phyloP scores from a whole-genome alignment of 2,329 filamentous ascomycete genomes.

The Paecilomyces fulvus region DNA sequence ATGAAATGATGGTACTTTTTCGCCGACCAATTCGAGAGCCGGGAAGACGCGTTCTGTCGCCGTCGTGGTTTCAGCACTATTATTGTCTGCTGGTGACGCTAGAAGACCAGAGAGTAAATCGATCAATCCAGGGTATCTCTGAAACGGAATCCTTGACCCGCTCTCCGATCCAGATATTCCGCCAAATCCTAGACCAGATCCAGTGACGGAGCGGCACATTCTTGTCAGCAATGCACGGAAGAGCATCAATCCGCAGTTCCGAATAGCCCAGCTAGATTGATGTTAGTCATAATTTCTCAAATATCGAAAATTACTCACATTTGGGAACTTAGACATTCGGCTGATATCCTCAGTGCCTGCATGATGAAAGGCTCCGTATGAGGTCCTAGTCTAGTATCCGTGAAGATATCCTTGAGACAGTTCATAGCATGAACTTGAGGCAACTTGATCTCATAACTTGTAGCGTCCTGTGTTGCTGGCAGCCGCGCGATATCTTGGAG shows the following conservation, averaged over 20 bases:
- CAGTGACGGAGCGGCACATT: slow-evolving; percentile 35
- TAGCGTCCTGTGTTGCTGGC: slow-evolving; percentile 19
- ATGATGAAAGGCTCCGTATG: slow-evolving; percentile 67
- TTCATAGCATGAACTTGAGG: slow-evolving; percentile 94
- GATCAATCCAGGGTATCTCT: slow-evolving; percentile 32
- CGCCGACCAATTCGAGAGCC: slow-evolving; percentile 37
- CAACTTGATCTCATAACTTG: slow-evolving; percentile 46
- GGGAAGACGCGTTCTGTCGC: slow-evolving; percentile 38
- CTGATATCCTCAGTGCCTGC: slow-evolving; percentile 68
- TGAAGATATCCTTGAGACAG: slow-evolving; percentile 85
- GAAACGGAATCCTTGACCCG: slow-evolving; percentile 31
- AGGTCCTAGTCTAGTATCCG: slow-evolving; percentile 65
- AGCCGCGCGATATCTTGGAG: slow-evolving; percentile 30
- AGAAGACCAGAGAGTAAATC: slow-evolving; percentile 29
- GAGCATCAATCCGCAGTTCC: slow-evolving; percentile 86
- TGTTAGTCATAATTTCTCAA: slow-evolving; percentile 10
- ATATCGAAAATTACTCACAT: slow-evolving; percentile 46
- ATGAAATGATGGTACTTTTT: slow-evolving; percentile 30
- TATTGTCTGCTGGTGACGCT: slow-evolving; percentile 12
- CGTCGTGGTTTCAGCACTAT: slow-evolving; percentile 21
- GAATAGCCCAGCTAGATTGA: slow-evolving; percentile 68
- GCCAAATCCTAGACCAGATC: slow-evolving; percentile 41
- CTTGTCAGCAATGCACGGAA: slow-evolving; percentile 75
- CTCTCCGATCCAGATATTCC: slow-evolving; percentile 36
- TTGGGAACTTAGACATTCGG: slow-evolving; percentile 66